phyloP scores from a whole-genome alignment of 805 yeast species.

The Suhomyces faveliae region DNA sequence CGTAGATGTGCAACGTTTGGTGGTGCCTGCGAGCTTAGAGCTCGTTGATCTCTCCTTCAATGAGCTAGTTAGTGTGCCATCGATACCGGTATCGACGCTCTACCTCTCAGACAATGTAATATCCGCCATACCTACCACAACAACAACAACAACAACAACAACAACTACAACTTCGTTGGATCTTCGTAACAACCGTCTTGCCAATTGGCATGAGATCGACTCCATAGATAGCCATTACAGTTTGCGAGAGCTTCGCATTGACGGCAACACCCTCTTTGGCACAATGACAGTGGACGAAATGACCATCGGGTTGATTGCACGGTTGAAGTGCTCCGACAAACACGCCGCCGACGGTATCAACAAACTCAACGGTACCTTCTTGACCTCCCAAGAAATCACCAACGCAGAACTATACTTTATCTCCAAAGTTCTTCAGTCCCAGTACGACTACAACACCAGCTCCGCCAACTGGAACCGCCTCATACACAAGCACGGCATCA shows the following conservation, averaged over 20 bases:
- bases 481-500: slow-evolving; percentile 32
- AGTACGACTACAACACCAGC: slow-evolving; percentile 16
- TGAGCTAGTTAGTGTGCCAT: slow-evolving; percentile 30
- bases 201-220: slow-evolving; percentile 50
- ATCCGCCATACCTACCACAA: slow-evolving; percentile 5
- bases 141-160: not conserved
- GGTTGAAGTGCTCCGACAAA: slow-evolving; percentile 28
- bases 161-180: slow-evolving; percentile 35
- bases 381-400: slow-evolving; percentile 46
- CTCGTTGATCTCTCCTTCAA: slow-evolving; percentile 42
- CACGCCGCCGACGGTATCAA: slow-evolving; percentile 22
- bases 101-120: slow-evolving; percentile 40
- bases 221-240: slow-evolving; percentile 33
- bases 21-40: not conserved
- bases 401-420: slow-evolving; percentile 72
- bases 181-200: slow-evolving; percentile 49
- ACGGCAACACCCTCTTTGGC: slow-evolving; percentile 51
- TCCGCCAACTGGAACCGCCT: slow-evolving; percentile 44
- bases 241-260: slow-evolving; percentile 47
- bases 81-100: slow-evolving; percentile 12
- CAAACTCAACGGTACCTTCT: slow-evolving; percentile 56
- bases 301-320: slow-evolving; percentile 44
- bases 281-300: slow-evolving; percentile 28
- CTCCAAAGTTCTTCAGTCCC: slow-evolving; percentile 42
- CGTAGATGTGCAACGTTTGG: slow-evolving; percentile 12